A percentile compares a stretch with the other conserved stretches of the same genome.
These are phyloP conservation scores for Hydrangea macrophylla DNA, from an alignment of 148 eudicot genomes.

Conservation along the genomic window DNA sequence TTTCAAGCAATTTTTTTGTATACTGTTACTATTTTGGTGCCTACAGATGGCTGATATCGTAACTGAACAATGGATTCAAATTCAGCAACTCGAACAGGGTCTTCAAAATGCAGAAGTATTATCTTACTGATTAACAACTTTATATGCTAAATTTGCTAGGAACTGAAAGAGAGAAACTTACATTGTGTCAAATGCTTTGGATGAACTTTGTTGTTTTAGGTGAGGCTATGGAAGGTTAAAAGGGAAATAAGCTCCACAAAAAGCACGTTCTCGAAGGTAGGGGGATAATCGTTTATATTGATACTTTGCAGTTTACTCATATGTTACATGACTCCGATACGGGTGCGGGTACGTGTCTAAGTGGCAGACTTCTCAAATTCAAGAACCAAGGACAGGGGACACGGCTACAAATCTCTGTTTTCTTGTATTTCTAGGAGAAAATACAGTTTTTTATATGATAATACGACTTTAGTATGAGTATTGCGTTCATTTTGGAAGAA, in stretches of 20 bases:
- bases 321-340: too few species aligned
- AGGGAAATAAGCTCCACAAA: slow-evolving; percentile 36
- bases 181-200: not conserved
- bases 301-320: too few species aligned
- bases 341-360: not conserved
- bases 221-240: slow-evolving; percentile 42
- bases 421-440: too few species aligned
- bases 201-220: slow-evolving; percentile 26
- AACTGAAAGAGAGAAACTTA: not conserved
- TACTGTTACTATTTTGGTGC: not conserved
- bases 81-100: slow-evolving; percentile 92
- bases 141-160: slow-evolving; percentile 1
- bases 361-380: not conserved
- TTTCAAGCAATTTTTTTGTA: not conserved
- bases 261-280: slow-evolving; percentile 67
- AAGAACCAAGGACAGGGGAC: too few species aligned
- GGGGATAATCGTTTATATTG: too few species aligned
- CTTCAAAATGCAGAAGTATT: slow-evolving; percentile 70
- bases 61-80: slow-evolving; percentile 87
- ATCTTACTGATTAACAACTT: slow-evolving; percentile 2
- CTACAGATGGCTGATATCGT: slow-evolving; percentile 64
- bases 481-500: too few species aligned
- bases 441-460: too few species aligned
- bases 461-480: too few species aligned
- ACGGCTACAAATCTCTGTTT: too few species aligned